Evolutionary conservation across 768 basidiomycete species (phyloP).

Genomic region (Tephrocybe sp.): DNA sequence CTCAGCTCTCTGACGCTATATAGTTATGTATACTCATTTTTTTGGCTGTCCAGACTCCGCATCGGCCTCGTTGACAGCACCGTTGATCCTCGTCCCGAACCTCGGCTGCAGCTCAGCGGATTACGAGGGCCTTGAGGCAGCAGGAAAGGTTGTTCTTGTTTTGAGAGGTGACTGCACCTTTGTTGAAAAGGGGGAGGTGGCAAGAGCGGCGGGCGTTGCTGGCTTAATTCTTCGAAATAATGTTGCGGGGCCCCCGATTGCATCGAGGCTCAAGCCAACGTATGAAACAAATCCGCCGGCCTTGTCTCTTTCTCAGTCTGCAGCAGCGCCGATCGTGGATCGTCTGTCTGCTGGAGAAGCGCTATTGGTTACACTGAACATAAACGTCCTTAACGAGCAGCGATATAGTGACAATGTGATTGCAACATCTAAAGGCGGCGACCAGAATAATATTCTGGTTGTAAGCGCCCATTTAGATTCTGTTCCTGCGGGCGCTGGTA

Average conservation of each 20-base stretch:
- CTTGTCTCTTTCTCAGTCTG: slow-evolving; percentile 22
- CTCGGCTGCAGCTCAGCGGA: slow-evolving; percentile 25
- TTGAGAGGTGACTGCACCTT: slow-evolving; percentile 28
- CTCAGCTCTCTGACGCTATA: slow-evolving; percentile 13
- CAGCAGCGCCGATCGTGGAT: slow-evolving; percentile 23
- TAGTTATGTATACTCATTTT: slow-evolving; percentile 13
- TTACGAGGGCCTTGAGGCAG: slow-evolving; percentile 21
- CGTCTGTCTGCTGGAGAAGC: slow-evolving; percentile 21
- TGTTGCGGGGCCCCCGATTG: slow-evolving; percentile 26
- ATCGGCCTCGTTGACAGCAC: slow-evolving; percentile 23
- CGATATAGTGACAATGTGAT: slow-evolving; percentile 28
- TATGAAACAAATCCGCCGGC: slow-evolving; percentile 26
- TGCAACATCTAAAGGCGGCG: slow-evolving; percentile 27
- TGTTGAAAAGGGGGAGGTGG: slow-evolving; percentile 25
- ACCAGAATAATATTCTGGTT: slow-evolving; percentile 28
- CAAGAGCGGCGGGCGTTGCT: slow-evolving; percentile 25
- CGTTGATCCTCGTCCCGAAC: slow-evolving; percentile 22
- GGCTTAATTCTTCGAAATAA: slow-evolving; percentile 31
- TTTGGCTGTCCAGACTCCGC: slow-evolving; percentile 23
- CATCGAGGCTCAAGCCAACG: slow-evolving; percentile 18
- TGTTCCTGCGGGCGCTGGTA: slow-evolving; percentile 31
- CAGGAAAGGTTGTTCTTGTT: slow-evolving; percentile 28
- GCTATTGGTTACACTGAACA: slow-evolving; percentile 24
- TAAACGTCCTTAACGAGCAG: slow-evolving; percentile 24
- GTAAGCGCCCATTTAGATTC: slow-evolving; percentile 31